phyloP scores from a whole-genome alignment of 1,284 basidiomycete species.

The Microbotryum scabiosae region DNA sequence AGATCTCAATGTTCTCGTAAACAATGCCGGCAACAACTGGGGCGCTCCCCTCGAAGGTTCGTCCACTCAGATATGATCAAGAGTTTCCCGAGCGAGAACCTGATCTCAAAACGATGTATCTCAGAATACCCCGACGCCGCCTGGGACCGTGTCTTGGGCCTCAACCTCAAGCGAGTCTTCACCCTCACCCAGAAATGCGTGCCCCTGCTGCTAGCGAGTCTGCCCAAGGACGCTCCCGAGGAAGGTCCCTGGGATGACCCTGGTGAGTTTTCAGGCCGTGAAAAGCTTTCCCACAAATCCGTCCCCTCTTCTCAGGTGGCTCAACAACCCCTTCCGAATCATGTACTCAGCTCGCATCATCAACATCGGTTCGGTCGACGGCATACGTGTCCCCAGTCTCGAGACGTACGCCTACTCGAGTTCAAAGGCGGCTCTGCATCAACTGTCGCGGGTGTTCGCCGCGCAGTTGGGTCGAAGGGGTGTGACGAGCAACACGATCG shows the following conservation, averaged over 20 bases:
- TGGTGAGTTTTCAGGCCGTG: conserved; percentile 49
- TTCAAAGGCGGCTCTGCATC: conserved; percentile 56
- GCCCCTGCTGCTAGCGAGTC: conserved; percentile 48
- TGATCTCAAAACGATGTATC: conserved; percentile 43
- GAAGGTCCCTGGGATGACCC: conserved; percentile 37
- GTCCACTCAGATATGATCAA: too few species aligned
- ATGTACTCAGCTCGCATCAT: conserved; percentile 25
- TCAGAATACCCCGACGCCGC: conserved; percentile 45
- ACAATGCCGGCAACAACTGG: conserved; percentile 55
- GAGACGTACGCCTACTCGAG: conserved; percentile 64
- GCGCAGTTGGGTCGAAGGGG: conserved; percentile 53
- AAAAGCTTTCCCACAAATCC: conserved; percentile 41
- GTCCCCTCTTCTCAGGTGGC: conserved; percentile 27
- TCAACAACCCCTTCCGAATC: background rate
- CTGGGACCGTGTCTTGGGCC: conserved; percentile 46
- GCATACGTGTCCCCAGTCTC: conserved; percentile 43
- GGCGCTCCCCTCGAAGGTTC: conserved; percentile 47
- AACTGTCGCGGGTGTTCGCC: conserved; percentile 56
- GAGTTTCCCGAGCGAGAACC: too few species aligned
- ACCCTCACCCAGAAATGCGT: conserved; percentile 59
- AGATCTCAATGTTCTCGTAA: conserved; percentile 55
- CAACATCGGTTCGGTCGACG: conserved; percentile 35
- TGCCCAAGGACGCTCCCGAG: conserved; percentile 43
- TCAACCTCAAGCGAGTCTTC: conserved; percentile 63
- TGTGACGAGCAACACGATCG: conserved; percentile 60